Evolutionary conservation across 169 alveolate genomes (phyloP).

Genomic region (Miamiensis avidus): DNA sequence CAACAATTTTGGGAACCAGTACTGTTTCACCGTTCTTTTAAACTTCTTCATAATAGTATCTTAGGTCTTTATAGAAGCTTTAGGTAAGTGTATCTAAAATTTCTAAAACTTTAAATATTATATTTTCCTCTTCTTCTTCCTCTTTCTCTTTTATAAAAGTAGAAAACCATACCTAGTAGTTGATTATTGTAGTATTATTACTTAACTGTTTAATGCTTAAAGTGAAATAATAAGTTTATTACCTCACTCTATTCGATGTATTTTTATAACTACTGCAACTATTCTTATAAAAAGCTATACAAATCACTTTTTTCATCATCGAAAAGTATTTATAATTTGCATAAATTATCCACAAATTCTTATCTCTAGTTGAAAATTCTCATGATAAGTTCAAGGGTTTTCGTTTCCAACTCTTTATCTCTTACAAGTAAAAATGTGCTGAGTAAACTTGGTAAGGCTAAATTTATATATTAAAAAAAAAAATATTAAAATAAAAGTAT

Average conservation of each 20-base stretch:
- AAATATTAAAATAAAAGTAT: too few relatives aligned
- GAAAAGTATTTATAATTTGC: constrained; percentile 12
- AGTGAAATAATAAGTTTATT: too few relatives aligned
- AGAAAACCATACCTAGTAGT: constrained; percentile 35
- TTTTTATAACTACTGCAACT: background rate
- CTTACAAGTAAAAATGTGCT: constrained; percentile 11
- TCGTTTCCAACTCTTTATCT: constrained; percentile 24
- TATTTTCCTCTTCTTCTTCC: background rate
- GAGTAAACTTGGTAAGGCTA: constrained; percentile 11
- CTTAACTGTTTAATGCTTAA: too few relatives aligned
- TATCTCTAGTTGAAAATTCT: constrained; percentile 33
- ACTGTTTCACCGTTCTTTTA: background rate
- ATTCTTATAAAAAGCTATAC: background rate
- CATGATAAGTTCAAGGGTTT: constrained; percentile 8
- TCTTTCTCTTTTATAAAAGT: constrained; percentile 1
- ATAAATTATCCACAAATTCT: constrained; percentile 18
- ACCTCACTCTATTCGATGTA: constrained; percentile 13
- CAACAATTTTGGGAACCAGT: constrained; percentile 1
- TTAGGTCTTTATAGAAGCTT: background rate
- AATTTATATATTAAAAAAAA: too few relatives aligned
- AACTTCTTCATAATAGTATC: constrained; percentile 11
- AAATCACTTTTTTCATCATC: constrained; percentile 17
- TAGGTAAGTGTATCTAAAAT: background rate
- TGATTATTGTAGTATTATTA: too few relatives aligned
- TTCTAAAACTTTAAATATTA: constrained; percentile 9